Conservation (phyloP, 306 rosid species). For the Crotalaria pallida region DNA sequence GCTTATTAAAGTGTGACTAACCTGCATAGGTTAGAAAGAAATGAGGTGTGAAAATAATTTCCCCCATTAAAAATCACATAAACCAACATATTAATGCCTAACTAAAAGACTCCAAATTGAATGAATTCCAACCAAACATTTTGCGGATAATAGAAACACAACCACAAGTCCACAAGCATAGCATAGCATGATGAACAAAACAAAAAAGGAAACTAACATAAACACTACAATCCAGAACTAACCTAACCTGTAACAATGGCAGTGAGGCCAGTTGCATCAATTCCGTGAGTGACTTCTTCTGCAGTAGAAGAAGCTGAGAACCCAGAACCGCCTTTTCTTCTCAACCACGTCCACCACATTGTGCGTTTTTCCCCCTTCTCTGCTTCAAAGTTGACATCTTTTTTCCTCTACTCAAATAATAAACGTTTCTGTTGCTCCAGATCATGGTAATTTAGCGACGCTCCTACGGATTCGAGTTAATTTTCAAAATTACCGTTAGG, state of each 20-base stretch:
- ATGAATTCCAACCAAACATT: too few species aligned
- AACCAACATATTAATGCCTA: too few species aligned
- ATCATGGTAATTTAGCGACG: background rate
- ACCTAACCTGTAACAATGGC: conserved; percentile 61
- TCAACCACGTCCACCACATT: conserved; percentile 33
- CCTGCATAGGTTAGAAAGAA: too few species aligned
- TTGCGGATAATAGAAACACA: too few species aligned
- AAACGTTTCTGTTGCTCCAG: background rate
- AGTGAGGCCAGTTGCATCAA: conserved; percentile 46
- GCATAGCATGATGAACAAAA: background rate
- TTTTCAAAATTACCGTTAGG: too few species aligned
- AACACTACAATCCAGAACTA: background rate
- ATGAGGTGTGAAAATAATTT: too few species aligned
- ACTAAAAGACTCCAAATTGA: too few species aligned
- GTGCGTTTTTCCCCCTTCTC: background rate
- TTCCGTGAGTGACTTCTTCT: conserved; percentile 50
- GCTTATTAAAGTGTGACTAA: too few species aligned
- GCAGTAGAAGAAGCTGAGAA: conserved; percentile 55
- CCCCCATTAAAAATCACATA: too few species aligned
- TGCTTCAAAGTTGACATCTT: background rate
- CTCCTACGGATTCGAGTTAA: too few species aligned
- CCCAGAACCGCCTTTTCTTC: conserved; percentile 41
- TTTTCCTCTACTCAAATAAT: background rate
- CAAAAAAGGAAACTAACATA: background rate
- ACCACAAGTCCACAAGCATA: too few species aligned